A percentile compares a stretch with the other conserved stretches of the same genome.
Conservation (phyloP, 2,329 filamentous ascomycete genomes). For the Cladophialophora bantiana region DNA sequence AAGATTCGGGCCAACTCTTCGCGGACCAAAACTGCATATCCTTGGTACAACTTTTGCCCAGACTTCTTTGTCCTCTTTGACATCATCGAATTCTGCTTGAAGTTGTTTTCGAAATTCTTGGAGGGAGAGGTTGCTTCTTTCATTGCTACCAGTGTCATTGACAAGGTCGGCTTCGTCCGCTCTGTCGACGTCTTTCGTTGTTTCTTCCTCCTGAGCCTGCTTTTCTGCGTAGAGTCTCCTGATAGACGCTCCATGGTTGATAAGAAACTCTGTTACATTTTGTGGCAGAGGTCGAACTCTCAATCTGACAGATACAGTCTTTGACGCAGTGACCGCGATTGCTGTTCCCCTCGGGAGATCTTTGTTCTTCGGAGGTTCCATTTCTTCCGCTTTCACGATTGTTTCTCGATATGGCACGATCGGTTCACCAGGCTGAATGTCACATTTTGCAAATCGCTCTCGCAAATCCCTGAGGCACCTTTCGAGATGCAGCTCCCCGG, state of each 20-base stretch:
- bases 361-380: conserved; percentile 85
- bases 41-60: conserved; percentile 80
- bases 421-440: conserved; percentile 90
- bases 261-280: conserved; percentile 82
- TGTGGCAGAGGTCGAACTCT: conserved; percentile 79
- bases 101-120: conserved; percentile 81
- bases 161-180: conserved; percentile 51
- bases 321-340: conserved; percentile 77
- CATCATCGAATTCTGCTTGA: conserved; percentile 69
- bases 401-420: conserved; percentile 97
- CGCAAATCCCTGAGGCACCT: conserved; percentile 90
- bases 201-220: conserved; percentile 58
- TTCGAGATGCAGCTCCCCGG: conserved; percentile 92
- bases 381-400: conserved; percentile 85
- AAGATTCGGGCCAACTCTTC: conserved; percentile 84
- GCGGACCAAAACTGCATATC: conserved; percentile 89
- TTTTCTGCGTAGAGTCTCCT: conserved; percentile 79
- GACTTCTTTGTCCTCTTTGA: conserved; percentile 74
- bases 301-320: conserved; percentile 79
- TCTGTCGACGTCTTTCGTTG: conserved; percentile 48
- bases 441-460: conserved; percentile 90
- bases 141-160: conserved; percentile 59
- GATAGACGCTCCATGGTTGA: conserved; percentile 79
- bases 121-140: conserved; percentile 69
- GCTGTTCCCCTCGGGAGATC: conserved; percentile 85